Evolutionary conservation across 2,329 filamentous ascomycete species (phyloP), one percentile per base, ranked within the genome.

Genomic region (Alternaria triticina): DNA sequence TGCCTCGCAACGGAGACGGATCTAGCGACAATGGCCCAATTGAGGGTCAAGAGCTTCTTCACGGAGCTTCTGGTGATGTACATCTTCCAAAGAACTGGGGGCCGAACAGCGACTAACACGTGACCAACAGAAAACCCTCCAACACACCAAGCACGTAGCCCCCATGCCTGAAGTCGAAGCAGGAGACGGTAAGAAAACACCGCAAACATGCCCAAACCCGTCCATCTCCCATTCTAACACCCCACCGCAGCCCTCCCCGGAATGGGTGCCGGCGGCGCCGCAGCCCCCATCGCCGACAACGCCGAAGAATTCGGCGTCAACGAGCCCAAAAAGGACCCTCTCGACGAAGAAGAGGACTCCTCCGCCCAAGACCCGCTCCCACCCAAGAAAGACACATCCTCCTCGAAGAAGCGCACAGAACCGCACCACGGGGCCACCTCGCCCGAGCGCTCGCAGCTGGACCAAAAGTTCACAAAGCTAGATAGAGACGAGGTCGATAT

Each of bases 1-100:
- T 82, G 80, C 80, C 80, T 70, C 80, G 79, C 66, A 74, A 81
- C 68, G 79, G 79, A 67, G 78, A 80, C 68, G 79, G 79, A 67
- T 77, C 75, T 58, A 70, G 75, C 22, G 76, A 82, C 75, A 82
- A 81, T 70, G 80, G 74, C 13, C 73, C 78, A 62, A 74, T 78
- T 46, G 79, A 82, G 61, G 79, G 74, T 55, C 68, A 79, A 50
- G 78, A 77, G 67, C 70, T 81, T 44, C 67, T 79, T 46, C 80
- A 82, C 62, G 80, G 81, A 57, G 74, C 73, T 27, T 65, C 65
- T 49, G 77, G 74, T 59, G 76, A 81, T 67, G 79, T 80, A 72
- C 36, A 72, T 67, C 6, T 25, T 13, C 5, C 7, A n/a, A 7
- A n/a, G 20, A 4, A 27, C 12, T 3, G n/a, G 12, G 13, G 10